phyloP scores from a whole-genome alignment of 345 rosid genomes.

The Boechera divaricarpa region DNA sequence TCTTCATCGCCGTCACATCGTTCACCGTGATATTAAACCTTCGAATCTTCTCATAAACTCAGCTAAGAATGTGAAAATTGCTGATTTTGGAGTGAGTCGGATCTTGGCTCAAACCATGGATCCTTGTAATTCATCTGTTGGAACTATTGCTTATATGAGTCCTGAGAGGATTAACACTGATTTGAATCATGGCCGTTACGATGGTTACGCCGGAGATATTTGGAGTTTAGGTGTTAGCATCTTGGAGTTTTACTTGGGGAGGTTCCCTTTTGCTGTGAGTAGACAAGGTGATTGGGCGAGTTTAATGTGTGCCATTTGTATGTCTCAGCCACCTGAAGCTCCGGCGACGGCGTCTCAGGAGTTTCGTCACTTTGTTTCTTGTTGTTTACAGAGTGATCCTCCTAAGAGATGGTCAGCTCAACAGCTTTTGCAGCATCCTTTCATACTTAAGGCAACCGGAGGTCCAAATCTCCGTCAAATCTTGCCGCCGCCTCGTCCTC shows the following conservation, averaged over 20 bases:
- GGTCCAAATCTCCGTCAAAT: slow-evolving; percentile 60
- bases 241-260: slow-evolving; percentile 83
- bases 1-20: slow-evolving; percentile 77
- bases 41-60: slow-evolving; percentile 82
- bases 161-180: slow-evolving; percentile 97
- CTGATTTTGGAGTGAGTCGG: slow-evolving; percentile 94
- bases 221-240: slow-evolving; percentile 96
- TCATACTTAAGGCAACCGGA: slow-evolving; percentile 54
- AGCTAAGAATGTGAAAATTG: slow-evolving; percentile 71
- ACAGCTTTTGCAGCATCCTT: slow-evolving; percentile 79
- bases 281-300: slow-evolving; percentile 95
- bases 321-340: slow-evolving; percentile 88
- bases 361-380: slow-evolving; percentile 66
- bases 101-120: slow-evolving; percentile 92
- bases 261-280: slow-evolving; percentile 72
- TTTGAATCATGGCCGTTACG: slow-evolving; percentile 76
- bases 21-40: slow-evolving; percentile 93
- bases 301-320: slow-evolving; percentile 84
- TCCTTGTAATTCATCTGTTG: slow-evolving; percentile 91
- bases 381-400: slow-evolving; percentile 93
- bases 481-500: slow-evolving; percentile 75
- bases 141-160: slow-evolving; percentile 97
- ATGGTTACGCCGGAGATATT: slow-evolving; percentile 81
- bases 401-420: slow-evolving; percentile 69
- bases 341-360: slow-evolving; percentile 75